Conservation (phyloP, 140 eudicot genomes). For the Senecio squalidus region DNA sequence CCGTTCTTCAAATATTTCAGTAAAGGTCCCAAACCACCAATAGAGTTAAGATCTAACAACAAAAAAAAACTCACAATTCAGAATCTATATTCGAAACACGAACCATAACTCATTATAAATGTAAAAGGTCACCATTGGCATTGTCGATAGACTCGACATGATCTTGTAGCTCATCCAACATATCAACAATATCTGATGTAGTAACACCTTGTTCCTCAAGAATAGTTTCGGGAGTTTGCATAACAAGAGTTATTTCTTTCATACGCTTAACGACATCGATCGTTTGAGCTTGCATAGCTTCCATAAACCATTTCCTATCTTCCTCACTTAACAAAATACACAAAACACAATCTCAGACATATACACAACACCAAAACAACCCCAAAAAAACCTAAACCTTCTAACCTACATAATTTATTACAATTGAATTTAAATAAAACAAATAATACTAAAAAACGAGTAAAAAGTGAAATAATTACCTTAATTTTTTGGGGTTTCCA, state of each 20-base stretch:
- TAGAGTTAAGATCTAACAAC: conserved; percentile 5
- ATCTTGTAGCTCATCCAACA: conserved; percentile 92
- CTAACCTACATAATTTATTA: too few relatives aligned
- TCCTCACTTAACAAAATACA: conserved; percentile 51
- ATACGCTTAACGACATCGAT: conserved; percentile 81
- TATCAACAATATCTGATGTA: conserved; percentile 59
- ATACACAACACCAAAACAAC: too few relatives aligned
- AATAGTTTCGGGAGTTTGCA: conserved; percentile 76
- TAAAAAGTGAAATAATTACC: too few relatives aligned
- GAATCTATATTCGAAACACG: background rate
- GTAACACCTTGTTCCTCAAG: conserved; percentile 82
- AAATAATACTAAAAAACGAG: background rate
- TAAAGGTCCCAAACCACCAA: conserved; percentile 85
- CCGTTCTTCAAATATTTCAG: conserved; percentile 64
- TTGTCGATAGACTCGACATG: conserved; percentile 91
- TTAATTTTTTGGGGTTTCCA: conserved; percentile 45
- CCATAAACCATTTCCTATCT: conserved; percentile 91
- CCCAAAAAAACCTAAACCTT: too few relatives aligned
- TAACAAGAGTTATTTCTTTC: conserved; percentile 92
- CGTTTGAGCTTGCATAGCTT: conserved; percentile 97
- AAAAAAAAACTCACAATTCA: background rate
- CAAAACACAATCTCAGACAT: background rate
- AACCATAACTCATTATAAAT: background rate
- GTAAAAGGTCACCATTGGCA: conserved; percentile 71
- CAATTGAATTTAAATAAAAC: too few relatives aligned